Evolutionary conservation across 495 filamentous ascomycete species (phyloP).

Genomic region (Neurospora cerealis): DNA sequence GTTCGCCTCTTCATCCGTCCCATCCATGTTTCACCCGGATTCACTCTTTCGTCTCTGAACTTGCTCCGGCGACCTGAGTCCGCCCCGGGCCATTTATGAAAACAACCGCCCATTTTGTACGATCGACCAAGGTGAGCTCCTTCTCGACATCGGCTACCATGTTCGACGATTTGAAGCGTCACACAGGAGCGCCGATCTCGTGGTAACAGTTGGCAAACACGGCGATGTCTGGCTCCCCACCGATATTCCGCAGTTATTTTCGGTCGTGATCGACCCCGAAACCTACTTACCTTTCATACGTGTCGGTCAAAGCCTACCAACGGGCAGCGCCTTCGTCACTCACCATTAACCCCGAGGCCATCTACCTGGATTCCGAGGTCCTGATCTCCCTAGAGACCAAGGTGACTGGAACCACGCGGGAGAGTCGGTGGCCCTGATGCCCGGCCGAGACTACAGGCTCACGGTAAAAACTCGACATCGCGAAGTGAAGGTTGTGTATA

Average conservation of each 20-base stretch:
- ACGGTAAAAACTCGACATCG: not conserved
- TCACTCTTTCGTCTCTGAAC: not conserved
- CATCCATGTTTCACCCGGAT: not conserved
- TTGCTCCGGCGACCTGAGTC: not conserved
- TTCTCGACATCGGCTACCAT: not conserved
- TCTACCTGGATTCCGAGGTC: no score
- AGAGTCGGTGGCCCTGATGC: not conserved
- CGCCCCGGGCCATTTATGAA: not conserved
- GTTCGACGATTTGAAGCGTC: not conserved
- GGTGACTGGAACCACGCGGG: not conserved
- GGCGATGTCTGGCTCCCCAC: not conserved
- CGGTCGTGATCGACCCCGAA: not conserved
- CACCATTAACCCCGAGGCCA: not conserved
- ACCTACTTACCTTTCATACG: not conserved
- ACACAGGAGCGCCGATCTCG: not conserved
- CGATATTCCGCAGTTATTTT: not conserved
- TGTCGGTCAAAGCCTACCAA: not conserved
- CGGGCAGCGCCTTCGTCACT: not conserved
- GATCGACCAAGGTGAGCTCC: not conserved
- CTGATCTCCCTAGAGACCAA: not conserved
- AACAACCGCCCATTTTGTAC: not conserved
- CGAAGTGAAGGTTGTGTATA: not conserved
- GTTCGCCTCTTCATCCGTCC: not conserved
- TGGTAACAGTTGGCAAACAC: not conserved
- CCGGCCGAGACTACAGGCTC: not conserved